Evolutionary conservation across 2,329 filamentous ascomycete species (phyloP).

Genomic region (Pseudogymnoascus sp.): DNA sequence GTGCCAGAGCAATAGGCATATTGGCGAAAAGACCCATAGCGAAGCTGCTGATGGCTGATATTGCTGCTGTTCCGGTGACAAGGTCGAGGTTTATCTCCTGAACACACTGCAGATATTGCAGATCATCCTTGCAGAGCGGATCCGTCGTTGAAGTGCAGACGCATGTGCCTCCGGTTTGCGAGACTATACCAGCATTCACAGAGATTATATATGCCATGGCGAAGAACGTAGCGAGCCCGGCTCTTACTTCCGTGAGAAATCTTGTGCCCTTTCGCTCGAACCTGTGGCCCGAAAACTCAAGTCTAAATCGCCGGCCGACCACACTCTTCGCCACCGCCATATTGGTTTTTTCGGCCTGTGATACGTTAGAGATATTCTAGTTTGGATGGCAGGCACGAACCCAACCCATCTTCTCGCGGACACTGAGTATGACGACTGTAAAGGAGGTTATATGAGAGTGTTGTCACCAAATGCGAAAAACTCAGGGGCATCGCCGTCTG

Average conservation of each 20-base stretch:
- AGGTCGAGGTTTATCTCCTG: constrained; percentile 52
- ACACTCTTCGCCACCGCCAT: constrained; percentile 49
- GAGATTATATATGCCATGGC: constrained; percentile 67
- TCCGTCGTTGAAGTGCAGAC: constrained; percentile 52
- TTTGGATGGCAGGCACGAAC: neutral
- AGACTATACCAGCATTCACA: constrained; percentile 24
- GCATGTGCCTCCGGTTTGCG: constrained; percentile 57
- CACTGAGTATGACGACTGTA: neutral
- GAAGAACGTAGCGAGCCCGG: constrained; percentile 66
- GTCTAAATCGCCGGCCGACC: constrained; percentile 65
- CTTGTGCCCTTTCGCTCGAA: constrained; percentile 47
- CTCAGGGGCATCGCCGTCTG: neutral
- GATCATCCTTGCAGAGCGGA: constrained; percentile 43
- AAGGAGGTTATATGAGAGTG: neutral
- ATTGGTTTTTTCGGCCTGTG: constrained; percentile 8
- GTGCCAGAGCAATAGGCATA: constrained; percentile 59
- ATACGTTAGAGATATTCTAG: neutral
- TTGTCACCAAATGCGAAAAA: neutral
- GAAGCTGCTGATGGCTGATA: constrained; percentile 70
- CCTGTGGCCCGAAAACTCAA: constrained; percentile 72
- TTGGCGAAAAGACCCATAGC: constrained; percentile 79
- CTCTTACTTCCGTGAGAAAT: constrained; percentile 78
- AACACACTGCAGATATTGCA: constrained; percentile 54
- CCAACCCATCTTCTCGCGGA: neutral
- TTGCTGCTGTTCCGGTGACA: constrained; percentile 77